phyloP scores from a whole-genome alignment of 2,329 filamentous ascomycete species.

The Achaetomium macrosporum region DNA sequence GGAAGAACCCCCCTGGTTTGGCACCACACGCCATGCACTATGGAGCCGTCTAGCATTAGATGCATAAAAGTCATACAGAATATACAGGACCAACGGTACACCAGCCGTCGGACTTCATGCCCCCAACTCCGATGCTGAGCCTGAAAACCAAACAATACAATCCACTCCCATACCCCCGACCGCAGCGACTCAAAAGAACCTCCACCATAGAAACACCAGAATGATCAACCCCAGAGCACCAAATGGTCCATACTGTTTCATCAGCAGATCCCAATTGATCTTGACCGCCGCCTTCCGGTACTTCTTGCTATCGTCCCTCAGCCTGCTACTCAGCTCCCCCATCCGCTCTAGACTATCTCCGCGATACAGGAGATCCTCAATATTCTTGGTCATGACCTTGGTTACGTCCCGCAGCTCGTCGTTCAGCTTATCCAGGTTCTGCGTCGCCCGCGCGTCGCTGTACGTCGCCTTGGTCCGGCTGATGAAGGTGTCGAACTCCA shows the following conservation, averaged over 20 bases:
- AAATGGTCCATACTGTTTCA: constrained; percentile 96
- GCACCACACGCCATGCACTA: neutral
- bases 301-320: constrained; percentile 90
- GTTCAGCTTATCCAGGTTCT: constrained; percentile 92
- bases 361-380: constrained; percentile 92
- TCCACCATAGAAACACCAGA: constrained; percentile 82
- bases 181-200: constrained; percentile 69
- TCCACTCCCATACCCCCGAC: neutral
- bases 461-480: constrained; percentile 88
- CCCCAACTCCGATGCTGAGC: constrained; percentile 16
- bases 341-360: constrained; percentile 93
- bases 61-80: neutral
- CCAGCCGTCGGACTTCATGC: constrained; percentile 1
- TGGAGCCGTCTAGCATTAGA: neutral
- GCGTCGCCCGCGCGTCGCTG: constrained; percentile 81
- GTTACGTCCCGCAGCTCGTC: constrained; percentile 97
- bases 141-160: neutral
- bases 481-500: constrained; percentile 98
- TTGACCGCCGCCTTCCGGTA: constrained; percentile 87
- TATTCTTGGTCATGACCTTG: constrained; percentile 99
- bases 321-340: constrained; percentile 83
- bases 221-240: constrained; percentile 76
- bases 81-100: constrained; percentile 3
- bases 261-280: constrained; percentile 95
- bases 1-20: neutral